Conservation (phyloP, 169 alveolate genomes). For the Plasmodium inui region DNA sequence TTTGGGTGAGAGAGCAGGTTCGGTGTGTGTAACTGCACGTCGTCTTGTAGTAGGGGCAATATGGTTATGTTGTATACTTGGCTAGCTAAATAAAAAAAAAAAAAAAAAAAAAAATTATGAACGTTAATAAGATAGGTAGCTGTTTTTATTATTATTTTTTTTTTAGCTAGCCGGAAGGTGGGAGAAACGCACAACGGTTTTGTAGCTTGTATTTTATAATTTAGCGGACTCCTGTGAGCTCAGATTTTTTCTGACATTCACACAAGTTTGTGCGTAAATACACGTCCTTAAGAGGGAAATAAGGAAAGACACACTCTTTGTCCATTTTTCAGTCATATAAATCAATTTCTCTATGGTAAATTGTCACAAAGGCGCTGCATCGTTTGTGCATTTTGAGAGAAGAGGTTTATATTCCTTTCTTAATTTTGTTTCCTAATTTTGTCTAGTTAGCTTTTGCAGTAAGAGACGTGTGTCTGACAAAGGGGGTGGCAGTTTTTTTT, state of each 20-base stretch:
- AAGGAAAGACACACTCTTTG: background rate
- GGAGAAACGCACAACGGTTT: background rate
- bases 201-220: background rate
- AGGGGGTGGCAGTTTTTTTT: background rate
- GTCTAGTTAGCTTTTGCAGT: background rate
- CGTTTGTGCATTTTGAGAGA: background rate
- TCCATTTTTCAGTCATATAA: background rate
- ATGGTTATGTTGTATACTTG: background rate
- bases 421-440: background rate
- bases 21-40: background rate
- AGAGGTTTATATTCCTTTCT: background rate
- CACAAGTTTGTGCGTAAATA: background rate
- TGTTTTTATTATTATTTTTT: constrained; percentile 1
- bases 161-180: background rate
- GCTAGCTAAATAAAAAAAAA: constrained; percentile 44
- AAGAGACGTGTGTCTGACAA: background rate
- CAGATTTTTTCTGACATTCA: background rate
- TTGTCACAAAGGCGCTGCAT: background rate
- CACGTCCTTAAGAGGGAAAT: background rate
- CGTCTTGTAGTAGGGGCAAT: background rate
- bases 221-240: background rate
- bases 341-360: background rate
- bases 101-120: constrained; percentile 28
- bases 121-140: constrained; percentile 5
- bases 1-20: background rate